Base-by-base conservation (phyloP, 805 yeast species). In the Candida jianshihensis region DNA sequence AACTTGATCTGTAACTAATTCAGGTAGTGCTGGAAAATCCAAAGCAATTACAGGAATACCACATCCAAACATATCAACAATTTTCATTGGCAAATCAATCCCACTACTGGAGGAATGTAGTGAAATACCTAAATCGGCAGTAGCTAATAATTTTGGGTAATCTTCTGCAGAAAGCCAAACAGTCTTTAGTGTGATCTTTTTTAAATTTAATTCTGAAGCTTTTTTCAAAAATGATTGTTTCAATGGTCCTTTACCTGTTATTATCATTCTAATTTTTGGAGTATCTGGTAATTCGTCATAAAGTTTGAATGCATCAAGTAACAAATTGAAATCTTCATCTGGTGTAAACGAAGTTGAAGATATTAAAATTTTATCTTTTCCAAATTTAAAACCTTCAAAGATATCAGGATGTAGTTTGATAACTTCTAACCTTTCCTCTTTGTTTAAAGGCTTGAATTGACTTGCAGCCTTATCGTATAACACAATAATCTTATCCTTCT, bases 171-270 rank as follows among this genome's bases (percentile, higher is more conserved):
- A 52, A 17, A 92, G 65, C 97, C 98, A 92, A 0, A 73, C 78
- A 22, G 80, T 73, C 37, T 69, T 69, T 6, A 92, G 65, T 1
- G 67, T 51, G 6, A 88, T 73, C 27, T 71, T 67, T 3, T 62
- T 45, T 54, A 75, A 64, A 15, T 57, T 40, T 28, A 72, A 66
- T 9, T 54, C 48, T n/a, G 61, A 48, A 2, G 83, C 81, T 18
- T 64, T 55, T 3, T 51, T 40, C 20, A 73, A 53, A 47, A 80
- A 82, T 16, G 71, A 61, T 3, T 60, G 56, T 45, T 76, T 76
- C 59, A 83, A 56, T 0, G 97, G 97, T 0, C 99, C 99, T 56
- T 89, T 90, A 0, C 99, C 99, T 0, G 99, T 92, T n/a, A 92
- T 81, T n/a, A 92, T 60, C 36, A 87, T 73, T 26, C 77, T 56